Evolutionary conservation across 192 early-diverging fungal genomes (phyloP).

Genomic region (Radiomyces spectabilis): DNA sequence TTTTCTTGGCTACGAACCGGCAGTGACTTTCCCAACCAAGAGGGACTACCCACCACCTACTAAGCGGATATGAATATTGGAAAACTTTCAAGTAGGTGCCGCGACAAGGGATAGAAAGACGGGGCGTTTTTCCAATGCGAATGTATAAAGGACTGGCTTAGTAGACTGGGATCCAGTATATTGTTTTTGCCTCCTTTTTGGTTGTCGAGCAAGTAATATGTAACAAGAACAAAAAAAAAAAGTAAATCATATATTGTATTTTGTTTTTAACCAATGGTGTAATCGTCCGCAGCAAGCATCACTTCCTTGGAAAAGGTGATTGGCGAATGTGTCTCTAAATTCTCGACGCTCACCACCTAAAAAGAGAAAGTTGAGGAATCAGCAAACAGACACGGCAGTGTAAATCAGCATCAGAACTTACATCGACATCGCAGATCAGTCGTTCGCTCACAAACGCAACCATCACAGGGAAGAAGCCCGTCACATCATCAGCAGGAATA

Average conservation of each 20-base stretch:
- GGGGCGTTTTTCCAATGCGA: no score
- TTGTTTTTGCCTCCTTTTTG: no score
- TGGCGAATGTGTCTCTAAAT: conserved; percentile 44
- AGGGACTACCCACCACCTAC: no score
- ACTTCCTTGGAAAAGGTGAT: conserved; percentile 70
- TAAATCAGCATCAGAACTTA: conserved; percentile 14
- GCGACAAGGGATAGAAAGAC: no score
- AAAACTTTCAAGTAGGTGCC: no score
- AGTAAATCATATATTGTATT: neutral
- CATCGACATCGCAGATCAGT: conserved; percentile 72
- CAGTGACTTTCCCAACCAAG: no score
- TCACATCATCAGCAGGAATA: conserved; percentile 66
- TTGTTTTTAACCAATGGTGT: conserved; percentile 63
- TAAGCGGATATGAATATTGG: no score
- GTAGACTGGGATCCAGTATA: no score
- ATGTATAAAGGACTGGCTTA: no score
- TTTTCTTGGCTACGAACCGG: no score
- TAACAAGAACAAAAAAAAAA: neutral
- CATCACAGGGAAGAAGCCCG: conserved; percentile 80
- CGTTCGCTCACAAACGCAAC: conserved; percentile 68
- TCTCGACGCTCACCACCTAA: conserved; percentile 48
- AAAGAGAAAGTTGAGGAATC: neutral
- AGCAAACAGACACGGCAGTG: neutral
- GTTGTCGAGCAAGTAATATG: neutral
- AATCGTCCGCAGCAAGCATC: conserved; percentile 69